These are phyloP conservation scores for Cyberlindnera maclurae DNA, from an alignment of 805 yeast genomes.

Conservation along the genomic window DNA sequence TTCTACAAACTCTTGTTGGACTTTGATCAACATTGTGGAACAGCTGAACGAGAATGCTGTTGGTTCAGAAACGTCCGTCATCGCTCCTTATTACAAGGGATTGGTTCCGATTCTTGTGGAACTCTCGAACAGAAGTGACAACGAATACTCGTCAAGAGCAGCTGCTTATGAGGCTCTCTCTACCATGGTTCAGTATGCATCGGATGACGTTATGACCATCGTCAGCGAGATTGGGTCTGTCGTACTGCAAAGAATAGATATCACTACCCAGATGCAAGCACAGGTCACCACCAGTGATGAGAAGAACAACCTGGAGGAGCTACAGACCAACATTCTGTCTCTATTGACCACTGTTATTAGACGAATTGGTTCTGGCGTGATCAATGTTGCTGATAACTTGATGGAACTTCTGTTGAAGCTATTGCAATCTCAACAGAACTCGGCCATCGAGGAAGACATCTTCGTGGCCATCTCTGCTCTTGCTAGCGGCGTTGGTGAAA, in stretches of 20 bases:
- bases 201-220: slow-evolving; percentile 59
- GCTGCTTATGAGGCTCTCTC: slow-evolving; percentile 96
- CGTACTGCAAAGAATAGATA: slow-evolving; percentile 63
- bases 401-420: slow-evolving; percentile 79
- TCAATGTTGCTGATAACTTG: slow-evolving; percentile 67
- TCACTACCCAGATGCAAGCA: slow-evolving; percentile 52
- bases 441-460: slow-evolving; percentile 89
- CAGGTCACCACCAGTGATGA: slow-evolving; percentile 64
- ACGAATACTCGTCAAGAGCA: slow-evolving; percentile 83
- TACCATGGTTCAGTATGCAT: slow-evolving; percentile 68
- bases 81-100: slow-evolving; percentile 67
- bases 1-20: slow-evolving; percentile 97
- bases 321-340: slow-evolving; percentile 56
- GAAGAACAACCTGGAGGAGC: slow-evolving; percentile 72
- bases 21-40: slow-evolving; percentile 84
- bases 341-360: slow-evolving; percentile 31
- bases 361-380: slow-evolving; percentile 62
- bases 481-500: slow-evolving; percentile 69
- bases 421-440: slow-evolving; percentile 50
- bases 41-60: slow-evolving; percentile 56
- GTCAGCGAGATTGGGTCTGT: slow-evolving; percentile 72
- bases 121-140: slow-evolving; percentile 66
- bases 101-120: slow-evolving; percentile 65
- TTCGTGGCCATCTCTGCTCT: slow-evolving; percentile 88
- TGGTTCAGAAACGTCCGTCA: slow-evolving; percentile 40